Percentiles rank a stretch among this genome's conserved stretches.
Conservation (phyloP, 768 basidiomycete species). For the Hysterangium stoloniferum region DNA sequence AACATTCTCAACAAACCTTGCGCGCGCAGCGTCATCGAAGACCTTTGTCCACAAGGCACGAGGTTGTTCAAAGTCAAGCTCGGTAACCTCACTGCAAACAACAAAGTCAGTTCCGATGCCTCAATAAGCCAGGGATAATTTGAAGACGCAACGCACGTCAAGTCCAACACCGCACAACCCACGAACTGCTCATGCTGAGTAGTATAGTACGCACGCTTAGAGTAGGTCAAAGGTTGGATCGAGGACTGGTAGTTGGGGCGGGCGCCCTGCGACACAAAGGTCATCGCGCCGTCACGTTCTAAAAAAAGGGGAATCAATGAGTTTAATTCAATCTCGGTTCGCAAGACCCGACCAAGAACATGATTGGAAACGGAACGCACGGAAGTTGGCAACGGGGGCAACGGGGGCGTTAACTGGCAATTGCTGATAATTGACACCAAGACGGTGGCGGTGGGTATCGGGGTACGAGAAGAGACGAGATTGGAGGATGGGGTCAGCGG, state of each 20-base stretch:
- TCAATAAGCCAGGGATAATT: too few relatives aligned
- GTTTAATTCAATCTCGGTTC: neutral
- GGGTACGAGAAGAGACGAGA: conserved; percentile 94
- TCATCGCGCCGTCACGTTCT: conserved; percentile 67
- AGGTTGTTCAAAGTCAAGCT: conserved; percentile 84
- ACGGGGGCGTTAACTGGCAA: conserved; percentile 82
- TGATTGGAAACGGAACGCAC: conserved; percentile 3
- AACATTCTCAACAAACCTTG: conserved; percentile 61
- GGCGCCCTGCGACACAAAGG: conserved; percentile 70
- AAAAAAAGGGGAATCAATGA: neutral
- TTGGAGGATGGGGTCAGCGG: conserved; percentile 89
- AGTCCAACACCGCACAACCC: conserved; percentile 58
- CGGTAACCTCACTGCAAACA: conserved; percentile 52
- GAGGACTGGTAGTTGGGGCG: conserved; percentile 85
- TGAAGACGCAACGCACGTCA: conserved; percentile 20
- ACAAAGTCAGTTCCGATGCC: too few relatives aligned
- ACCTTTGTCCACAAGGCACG: conserved; percentile 61
- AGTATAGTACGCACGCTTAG: conserved; percentile 29
- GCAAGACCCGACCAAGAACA: neutral
- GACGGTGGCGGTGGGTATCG: conserved; percentile 80
- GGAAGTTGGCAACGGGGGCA: conserved; percentile 78
- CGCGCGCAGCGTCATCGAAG: conserved; percentile 51
- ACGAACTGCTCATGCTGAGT: conserved; percentile 68
- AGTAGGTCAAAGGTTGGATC: conserved; percentile 65
- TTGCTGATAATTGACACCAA: conserved; percentile 72